phyloP scores from a whole-genome alignment of 768 basidiomycete genomes.

The Myochromella boudieri region DNA sequence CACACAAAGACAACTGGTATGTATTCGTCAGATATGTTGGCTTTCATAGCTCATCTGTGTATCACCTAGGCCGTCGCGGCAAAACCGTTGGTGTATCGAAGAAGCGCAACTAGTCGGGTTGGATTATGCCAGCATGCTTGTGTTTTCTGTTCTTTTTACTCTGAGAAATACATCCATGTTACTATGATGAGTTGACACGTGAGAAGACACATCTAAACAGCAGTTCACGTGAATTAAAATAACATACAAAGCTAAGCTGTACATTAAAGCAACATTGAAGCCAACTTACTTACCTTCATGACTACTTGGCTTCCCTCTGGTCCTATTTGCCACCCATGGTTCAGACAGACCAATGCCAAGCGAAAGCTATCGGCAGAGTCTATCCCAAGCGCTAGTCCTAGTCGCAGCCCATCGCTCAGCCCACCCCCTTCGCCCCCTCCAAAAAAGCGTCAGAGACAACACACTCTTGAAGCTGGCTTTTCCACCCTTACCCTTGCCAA shows the following conservation, averaged over 20 bases:
- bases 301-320: slow-evolving; percentile 25
- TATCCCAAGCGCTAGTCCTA: slow-evolving; percentile 13
- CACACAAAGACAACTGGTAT: slow-evolving; percentile 98
- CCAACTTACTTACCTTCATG: slow-evolving; percentile 7
- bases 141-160: slow-evolving; percentile 16
- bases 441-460: slow-evolving; percentile 49
- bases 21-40: slow-evolving; percentile 21
- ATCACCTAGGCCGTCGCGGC: slow-evolving; percentile 75
- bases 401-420: slow-evolving; percentile 9
- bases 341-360: slow-evolving; percentile 35
- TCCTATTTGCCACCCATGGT: slow-evolving; percentile 45
- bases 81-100: slow-evolving; percentile 97
- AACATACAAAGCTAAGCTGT: background rate
- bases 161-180: slow-evolving; percentile 9
- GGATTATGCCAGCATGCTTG: slow-evolving; percentile 11
- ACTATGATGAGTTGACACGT: slow-evolving; percentile 9
- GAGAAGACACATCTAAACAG: slow-evolving; percentile 10
- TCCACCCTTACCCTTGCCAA: slow-evolving; percentile 46
- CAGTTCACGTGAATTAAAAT: slow-evolving; percentile 4
- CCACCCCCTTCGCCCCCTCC: slow-evolving; percentile 21
- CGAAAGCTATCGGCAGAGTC: slow-evolving; percentile 32
- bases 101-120: slow-evolving; percentile 58
- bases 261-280: background rate
- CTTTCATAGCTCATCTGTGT: slow-evolving; percentile 3
- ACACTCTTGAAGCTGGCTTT: slow-evolving; percentile 54